Evolutionary conservation across 768 basidiomycete species (phyloP), one percentile per base, ranked within the genome.

Genomic region (Russula olivacea): DNA sequence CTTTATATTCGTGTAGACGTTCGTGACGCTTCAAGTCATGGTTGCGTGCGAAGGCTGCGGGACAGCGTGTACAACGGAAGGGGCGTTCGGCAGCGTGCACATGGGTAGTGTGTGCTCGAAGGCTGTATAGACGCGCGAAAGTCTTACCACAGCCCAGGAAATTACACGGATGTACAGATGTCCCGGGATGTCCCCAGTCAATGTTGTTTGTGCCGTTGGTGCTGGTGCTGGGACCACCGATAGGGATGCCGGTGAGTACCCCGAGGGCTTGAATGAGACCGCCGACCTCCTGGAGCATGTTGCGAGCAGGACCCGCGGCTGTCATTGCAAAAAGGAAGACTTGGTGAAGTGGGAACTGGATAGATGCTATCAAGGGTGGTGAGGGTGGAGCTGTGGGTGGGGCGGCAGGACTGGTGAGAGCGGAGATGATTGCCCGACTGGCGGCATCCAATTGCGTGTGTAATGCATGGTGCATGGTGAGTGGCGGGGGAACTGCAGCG

Each of bases 251-350:
- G 64, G 85, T 88, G 62, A 92, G 80, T 38, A 91, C 86, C 21
- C 89, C 89, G 49, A 92, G 80, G 66, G 91, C 87, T 68, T 91
- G 89, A 61, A 91, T 88, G 57, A 92, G 78, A n/a, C 87, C 88
- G 48, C 85, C 82, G 45, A 91, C 82, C 72, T 92, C 89, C 70
- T 89, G 88, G 1, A 91, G 74, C 0, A 79, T 76, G 60, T 81
- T 80, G 80, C 80, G 53, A 71, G 75, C 34, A 81, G 84, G 30
- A 61, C 73, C 34, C 65, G 66, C 4, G 65, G 85, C 88, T 12
- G 87, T 91, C 61, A 89, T 84, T 1, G 86, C 82, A 71, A 91
- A 92, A 32, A 90, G 77, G 71, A 90, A 91, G 11, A 90, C 76
- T 66, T 90, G 88, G 65, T 91, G 88, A 15, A 91, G 79, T 40